These are phyloP conservation scores for Rhynchospora breviuscula DNA, from an alignment of 176 grass and related monocot species.

Conservation along the genomic window DNA sequence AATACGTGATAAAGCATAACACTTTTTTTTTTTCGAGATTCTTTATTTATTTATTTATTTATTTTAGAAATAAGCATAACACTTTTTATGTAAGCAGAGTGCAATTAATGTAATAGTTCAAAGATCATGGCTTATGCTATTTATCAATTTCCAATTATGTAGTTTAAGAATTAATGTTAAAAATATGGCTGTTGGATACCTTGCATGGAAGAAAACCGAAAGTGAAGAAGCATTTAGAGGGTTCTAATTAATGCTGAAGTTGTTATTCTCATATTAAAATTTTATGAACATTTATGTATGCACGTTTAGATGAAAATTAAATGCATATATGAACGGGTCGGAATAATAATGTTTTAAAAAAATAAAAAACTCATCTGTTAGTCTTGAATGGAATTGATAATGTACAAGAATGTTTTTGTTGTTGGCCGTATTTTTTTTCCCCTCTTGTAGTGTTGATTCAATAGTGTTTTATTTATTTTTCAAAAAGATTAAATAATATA, in stretches of 20 bases:
- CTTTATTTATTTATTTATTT: too few species aligned
- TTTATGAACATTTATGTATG: neutral
- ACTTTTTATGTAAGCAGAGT: too few species aligned
- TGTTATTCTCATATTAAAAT: neutral
- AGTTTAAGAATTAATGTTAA: constrained; percentile 32
- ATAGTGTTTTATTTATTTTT: too few species aligned
- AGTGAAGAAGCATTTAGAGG: constrained; percentile 10
- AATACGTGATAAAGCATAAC: too few species aligned
- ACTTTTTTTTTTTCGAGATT: too few species aligned
- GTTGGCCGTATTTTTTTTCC: too few species aligned
- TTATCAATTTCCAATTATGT: constrained; percentile 3
- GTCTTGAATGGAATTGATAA: too few species aligned
- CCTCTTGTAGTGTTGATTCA: too few species aligned
- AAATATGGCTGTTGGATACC: constrained; percentile 27
- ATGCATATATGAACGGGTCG: neutral
- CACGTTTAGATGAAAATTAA: neutral
- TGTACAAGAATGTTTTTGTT: neutral
- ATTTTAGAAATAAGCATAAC: too few species aligned
- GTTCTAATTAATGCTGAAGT: neutral
- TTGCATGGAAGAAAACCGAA: constrained; percentile 27
- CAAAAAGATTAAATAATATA: too few species aligned
- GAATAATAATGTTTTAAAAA: neutral
- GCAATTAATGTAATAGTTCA: too few species aligned
- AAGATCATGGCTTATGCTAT: neutral
- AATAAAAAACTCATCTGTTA: too few species aligned